A percentile compares a stretch with the other conserved stretches of the same genome.
phyloP scores from a whole-genome alignment of 441 rosid genomes.

The Macaranga tanarius region DNA sequence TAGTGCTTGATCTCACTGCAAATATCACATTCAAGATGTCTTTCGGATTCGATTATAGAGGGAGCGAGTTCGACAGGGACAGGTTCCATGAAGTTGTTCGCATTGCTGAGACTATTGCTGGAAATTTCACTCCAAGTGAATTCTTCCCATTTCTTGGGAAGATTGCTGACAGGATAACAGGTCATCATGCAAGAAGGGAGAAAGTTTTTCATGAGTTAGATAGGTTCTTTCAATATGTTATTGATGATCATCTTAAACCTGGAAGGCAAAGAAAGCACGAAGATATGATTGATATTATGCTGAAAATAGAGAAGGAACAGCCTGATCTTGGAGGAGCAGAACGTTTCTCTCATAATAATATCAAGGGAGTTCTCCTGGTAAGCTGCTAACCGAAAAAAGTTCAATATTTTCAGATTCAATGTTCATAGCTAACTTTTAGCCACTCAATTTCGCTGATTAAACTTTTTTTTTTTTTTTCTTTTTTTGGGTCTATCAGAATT shows the following conservation, averaged over 20 bases:
- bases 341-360: constrained; percentile 33
- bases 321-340: constrained; percentile 1
- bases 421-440: no score
- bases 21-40: constrained; percentile 38
- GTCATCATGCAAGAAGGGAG: constrained; percentile 38
- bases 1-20: constrained; percentile 30
- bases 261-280: constrained; percentile 30
- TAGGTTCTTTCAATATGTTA: constrained; percentile 33
- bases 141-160: constrained; percentile 45
- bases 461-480: no score
- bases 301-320: constrained; percentile 38
- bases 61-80: constrained; percentile 31
- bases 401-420: no score
- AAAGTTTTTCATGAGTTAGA: constrained; percentile 37
- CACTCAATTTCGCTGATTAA: no score
- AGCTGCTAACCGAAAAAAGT: not conserved
- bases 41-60: constrained; percentile 38
- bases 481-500: constrained; percentile 25
- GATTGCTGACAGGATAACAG: constrained; percentile 43
- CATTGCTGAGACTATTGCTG: constrained; percentile 31
- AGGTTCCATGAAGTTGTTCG: constrained; percentile 36
- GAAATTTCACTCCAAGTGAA: constrained; percentile 41
- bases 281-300: constrained; percentile 49
- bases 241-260: constrained; percentile 49
- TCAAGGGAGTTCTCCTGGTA: constrained; percentile 50